phyloP scores from a whole-genome alignment of 139 green algal genomes.

The Chlamydomonas schloesseri region DNA sequence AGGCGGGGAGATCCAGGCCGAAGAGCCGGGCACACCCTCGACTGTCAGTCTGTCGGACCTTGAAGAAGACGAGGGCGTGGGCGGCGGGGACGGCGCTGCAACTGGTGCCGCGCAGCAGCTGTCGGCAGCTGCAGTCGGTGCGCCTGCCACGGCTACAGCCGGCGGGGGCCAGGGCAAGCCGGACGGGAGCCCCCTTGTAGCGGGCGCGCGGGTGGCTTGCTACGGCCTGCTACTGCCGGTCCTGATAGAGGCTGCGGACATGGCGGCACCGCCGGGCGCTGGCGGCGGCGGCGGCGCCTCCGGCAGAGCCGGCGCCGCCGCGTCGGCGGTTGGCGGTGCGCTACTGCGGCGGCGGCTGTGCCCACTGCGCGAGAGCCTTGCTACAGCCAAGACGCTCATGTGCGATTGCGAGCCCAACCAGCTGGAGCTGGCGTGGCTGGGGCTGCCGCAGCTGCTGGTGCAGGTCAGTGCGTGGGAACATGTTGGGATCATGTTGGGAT shows the following conservation, averaged over 20 bases:
- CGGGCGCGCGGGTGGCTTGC: conserved; percentile 11
- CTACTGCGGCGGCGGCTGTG: conserved; percentile 53
- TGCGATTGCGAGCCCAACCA: conserved; percentile 43
- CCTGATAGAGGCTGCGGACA: conserved; percentile 16
- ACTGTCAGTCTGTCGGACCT: neutral
- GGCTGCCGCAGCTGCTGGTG: conserved; percentile 44
- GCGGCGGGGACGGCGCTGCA: neutral
- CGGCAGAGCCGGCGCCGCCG: conserved; percentile 22
- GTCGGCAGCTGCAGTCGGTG: neutral
- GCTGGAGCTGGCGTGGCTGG: conserved; percentile 22
- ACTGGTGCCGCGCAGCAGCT: neutral
- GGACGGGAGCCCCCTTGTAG: neutral
- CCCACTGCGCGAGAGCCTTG: conserved; percentile 48
- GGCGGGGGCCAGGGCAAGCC: neutral
- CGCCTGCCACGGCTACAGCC: neutral
- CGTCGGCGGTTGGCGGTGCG: neutral
- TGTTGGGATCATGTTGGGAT: too few species aligned
- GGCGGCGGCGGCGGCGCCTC: conserved; percentile 18
- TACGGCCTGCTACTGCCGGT: conserved; percentile 63
- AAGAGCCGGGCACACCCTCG: neutral
- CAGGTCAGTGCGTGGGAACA: conserved; percentile 25
- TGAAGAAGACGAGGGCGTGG: neutral
- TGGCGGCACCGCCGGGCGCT: neutral
- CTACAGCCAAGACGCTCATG: conserved; percentile 48
- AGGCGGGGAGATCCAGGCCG: neutral